Conservation (phyloP, 2,329 filamentous ascomycete species). For the Calonectria honghensis region DNA sequence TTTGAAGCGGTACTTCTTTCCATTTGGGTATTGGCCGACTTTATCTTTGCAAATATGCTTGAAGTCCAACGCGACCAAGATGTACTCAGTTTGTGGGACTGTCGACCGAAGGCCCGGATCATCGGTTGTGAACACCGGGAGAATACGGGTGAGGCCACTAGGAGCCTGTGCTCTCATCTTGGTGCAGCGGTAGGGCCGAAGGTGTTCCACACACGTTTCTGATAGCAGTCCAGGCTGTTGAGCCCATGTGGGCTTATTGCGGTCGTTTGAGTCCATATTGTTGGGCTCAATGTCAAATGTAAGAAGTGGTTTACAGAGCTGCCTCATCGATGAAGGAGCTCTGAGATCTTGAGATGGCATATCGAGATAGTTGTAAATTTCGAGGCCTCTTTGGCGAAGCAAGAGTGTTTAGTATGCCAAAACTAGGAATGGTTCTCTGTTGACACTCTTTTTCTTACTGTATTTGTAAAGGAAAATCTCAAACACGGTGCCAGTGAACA, state of each 20-base stretch:
- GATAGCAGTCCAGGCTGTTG: constrained; percentile 20
- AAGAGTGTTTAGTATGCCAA: not conserved
- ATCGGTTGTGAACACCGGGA: constrained; percentile 16
- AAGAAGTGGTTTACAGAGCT: not conserved
- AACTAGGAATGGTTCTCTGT: not conserved
- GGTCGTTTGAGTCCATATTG: not conserved
- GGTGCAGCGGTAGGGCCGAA: constrained; percentile 14
- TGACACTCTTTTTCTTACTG: not conserved
- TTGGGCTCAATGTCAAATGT: not conserved
- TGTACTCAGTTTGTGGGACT: constrained; percentile 32
- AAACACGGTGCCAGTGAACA: not conserved
- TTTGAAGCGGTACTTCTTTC: constrained; percentile 10
- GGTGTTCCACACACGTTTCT: not conserved
- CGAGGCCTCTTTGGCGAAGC: not conserved
- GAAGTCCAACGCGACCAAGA: constrained; percentile 40
- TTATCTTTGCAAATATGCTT: constrained; percentile 38
- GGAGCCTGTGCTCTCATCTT: constrained; percentile 9
- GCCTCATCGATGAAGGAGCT: not conserved
- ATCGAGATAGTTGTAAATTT: not conserved
- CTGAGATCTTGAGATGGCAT: not conserved
- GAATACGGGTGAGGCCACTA: constrained; percentile 1
- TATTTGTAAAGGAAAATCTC: not conserved
- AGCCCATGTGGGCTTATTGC: not conserved
- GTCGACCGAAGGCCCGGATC: not conserved
- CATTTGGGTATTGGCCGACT: not conserved